Percentiles rank a stretch among this genome's conserved stretches.
Evolutionary conservation across 2,329 filamentous ascomycete species (phyloP).

Genomic region (Delphinella strobiligena): DNA sequence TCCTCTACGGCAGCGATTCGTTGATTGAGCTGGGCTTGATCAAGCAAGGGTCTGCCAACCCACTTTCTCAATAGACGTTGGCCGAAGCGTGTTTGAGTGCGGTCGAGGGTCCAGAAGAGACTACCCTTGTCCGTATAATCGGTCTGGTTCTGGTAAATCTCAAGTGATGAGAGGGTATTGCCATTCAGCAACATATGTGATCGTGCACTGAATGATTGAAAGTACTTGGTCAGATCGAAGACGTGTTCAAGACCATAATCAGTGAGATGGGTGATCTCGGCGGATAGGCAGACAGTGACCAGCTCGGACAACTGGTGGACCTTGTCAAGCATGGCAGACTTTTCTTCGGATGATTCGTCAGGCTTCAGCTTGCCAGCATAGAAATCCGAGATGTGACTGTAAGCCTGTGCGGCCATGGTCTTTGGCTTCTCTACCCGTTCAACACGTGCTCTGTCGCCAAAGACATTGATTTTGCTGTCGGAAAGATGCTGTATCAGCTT

Average conservation of each 20-base stretch:
- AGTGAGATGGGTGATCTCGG: conserved; percentile 87
- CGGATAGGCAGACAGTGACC: conserved; percentile 83
- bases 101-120: conserved; percentile 89
- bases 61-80: conserved; percentile 82
- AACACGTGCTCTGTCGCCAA: conserved; percentile 78
- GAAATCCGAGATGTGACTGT: conserved; percentile 83
- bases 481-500: conserved; percentile 86
- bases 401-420: conserved; percentile 71
- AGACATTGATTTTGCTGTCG: conserved; percentile 77
- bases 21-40: conserved; percentile 61
- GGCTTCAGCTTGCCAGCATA: conserved; percentile 76
- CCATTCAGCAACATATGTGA: conserved; percentile 95
- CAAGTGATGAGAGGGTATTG: conserved; percentile 84
- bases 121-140: conserved; percentile 77
- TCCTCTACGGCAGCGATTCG: conserved; percentile 80
- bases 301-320: conserved; percentile 74
- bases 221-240: conserved; percentile 92
- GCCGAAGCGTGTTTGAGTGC: conserved; percentile 81
- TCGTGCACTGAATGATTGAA: conserved; percentile 84
- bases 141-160: conserved; percentile 91
- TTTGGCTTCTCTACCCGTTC: conserved; percentile 66
- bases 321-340: conserved; percentile 62
- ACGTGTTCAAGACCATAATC: conserved; percentile 93
- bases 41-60: conserved; percentile 81
- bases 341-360: conserved; percentile 22